Percentiles rank a stretch among this genome's conserved stretches.
These are phyloP conservation scores for Tilletia horrida DNA, from an alignment of 1,284 basidiomycete genomes.

Conservation along the genomic window DNA sequence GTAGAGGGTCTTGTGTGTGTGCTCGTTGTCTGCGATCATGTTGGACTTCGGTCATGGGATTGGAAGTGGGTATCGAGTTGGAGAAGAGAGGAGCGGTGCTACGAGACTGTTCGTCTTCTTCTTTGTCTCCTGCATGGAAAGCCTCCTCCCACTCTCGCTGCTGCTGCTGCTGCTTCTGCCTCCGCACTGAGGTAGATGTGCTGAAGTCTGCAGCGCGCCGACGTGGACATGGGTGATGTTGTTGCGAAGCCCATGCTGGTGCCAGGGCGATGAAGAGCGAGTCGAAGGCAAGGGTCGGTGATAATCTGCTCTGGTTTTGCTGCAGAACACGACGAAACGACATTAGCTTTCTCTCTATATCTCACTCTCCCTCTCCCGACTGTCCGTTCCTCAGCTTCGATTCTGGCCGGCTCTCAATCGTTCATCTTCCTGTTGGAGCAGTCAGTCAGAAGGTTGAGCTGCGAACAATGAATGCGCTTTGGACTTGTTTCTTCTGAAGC, in stretches of 20 bases:
- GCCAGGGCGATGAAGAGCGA: slow-evolving; percentile 10
- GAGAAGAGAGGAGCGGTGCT: neutral
- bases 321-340: no score
- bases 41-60: neutral
- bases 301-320: no score
- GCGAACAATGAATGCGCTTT: no score
- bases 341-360: no score
- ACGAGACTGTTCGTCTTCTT: neutral
- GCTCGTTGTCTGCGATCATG: neutral
- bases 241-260: neutral
- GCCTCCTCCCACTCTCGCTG: no score
- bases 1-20: neutral
- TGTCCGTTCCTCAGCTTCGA: no score
- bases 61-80: neutral
- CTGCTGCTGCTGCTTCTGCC: neutral
- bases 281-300: neutral
- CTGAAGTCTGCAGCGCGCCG: neutral
- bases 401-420: no score
- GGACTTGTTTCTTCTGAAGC: no score
- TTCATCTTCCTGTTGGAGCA: no score
- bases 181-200: neutral
- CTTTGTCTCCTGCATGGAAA: neutral
- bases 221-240: neutral
- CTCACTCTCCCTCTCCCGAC: no score
- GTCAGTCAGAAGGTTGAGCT: no score